phyloP scores from a whole-genome alignment of 352 stramenopile genomes.

The Pythium myriotylum region DNA sequence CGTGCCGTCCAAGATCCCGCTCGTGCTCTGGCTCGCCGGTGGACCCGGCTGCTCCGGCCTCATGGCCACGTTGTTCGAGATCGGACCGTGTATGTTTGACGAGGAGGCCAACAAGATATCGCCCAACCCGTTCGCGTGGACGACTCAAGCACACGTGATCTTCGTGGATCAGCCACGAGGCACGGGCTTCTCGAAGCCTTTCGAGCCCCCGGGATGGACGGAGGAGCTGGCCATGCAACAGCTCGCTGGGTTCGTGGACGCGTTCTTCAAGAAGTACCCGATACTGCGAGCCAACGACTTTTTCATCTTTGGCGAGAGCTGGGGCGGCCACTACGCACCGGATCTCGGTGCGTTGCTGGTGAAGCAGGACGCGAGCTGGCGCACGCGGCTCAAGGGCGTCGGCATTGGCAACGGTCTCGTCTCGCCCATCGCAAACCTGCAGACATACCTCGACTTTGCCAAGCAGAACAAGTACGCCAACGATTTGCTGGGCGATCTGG shows the following conservation, averaged over 20 bases:
- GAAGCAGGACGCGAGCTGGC: constrained; percentile 34
- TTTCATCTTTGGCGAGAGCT: constrained; percentile 96
- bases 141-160: constrained; percentile 93
- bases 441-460: constrained; percentile 59
- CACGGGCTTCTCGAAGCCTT: constrained; percentile 63
- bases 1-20: constrained; percentile 44
- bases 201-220: constrained; percentile 35
- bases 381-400: constrained; percentile 72
- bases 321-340: constrained; percentile 95
- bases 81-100: constrained; percentile 93
- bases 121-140: constrained; percentile 95
- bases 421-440: constrained; percentile 46
- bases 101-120: constrained; percentile 49
- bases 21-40: constrained; percentile 97
- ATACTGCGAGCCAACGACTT: constrained; percentile 61
- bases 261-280: constrained; percentile 53
- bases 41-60: constrained; percentile 95
- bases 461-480: constrained; percentile 42
- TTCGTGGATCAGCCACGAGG: constrained; percentile 96
- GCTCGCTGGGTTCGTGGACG: constrained; percentile 52
- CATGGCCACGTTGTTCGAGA: constrained; percentile 94
- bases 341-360: constrained; percentile 85
- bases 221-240: constrained; percentile 46
- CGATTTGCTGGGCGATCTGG: constrained; percentile 34
- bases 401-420: constrained; percentile 82